Percentiles rank a stretch among this genome's conserved stretches.
phyloP scores from a whole-genome alignment of 495 filamentous ascomycete species.

The Haplographium delicatum region DNA sequence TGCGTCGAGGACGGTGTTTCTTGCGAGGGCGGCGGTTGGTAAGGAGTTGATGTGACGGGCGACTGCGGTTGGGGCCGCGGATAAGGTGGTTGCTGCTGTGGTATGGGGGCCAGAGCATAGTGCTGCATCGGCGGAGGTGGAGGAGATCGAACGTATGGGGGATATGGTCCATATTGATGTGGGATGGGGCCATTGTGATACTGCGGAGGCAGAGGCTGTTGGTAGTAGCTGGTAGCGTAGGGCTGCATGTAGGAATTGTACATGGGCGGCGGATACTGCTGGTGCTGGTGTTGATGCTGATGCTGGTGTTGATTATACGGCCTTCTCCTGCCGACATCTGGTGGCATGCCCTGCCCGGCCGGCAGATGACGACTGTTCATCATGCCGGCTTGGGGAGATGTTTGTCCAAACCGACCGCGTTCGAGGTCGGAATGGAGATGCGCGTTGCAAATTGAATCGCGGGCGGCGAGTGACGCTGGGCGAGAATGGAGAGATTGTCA shows the following conservation, averaged over 20 bases:
- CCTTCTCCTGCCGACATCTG: slow-evolving; percentile 39
- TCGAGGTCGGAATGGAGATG: slow-evolving; percentile 5
- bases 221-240: slow-evolving; percentile 31
- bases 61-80: slow-evolving; percentile 39
- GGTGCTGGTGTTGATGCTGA: slow-evolving; percentile 8
- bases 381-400: slow-evolving; percentile 50
- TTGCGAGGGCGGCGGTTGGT: slow-evolving; percentile 28
- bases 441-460: slow-evolving; percentile 8
- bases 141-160: slow-evolving; percentile 27
- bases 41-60: slow-evolving; percentile 33
- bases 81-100: slow-evolving; percentile 38
- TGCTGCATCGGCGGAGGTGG: slow-evolving; percentile 23
- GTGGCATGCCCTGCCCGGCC: slow-evolving; percentile 53
- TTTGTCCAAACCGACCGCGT: slow-evolving; percentile 21
- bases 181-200: slow-evolving; percentile 31
- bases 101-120: slow-evolving; percentile 23
- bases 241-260: slow-evolving; percentile 33
- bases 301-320: slow-evolving; percentile 29
- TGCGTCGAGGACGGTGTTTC: slow-evolving; percentile 35
- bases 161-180: slow-evolving; percentile 37
- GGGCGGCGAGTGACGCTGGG: neutral
- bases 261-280: slow-evolving; percentile 29
- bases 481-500: neutral
- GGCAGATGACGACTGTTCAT: slow-evolving; percentile 60
- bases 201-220: slow-evolving; percentile 35